Evolutionary conservation across 768 basidiomycete species (phyloP).

Genomic region (Lactarius hengduanensis): DNA sequence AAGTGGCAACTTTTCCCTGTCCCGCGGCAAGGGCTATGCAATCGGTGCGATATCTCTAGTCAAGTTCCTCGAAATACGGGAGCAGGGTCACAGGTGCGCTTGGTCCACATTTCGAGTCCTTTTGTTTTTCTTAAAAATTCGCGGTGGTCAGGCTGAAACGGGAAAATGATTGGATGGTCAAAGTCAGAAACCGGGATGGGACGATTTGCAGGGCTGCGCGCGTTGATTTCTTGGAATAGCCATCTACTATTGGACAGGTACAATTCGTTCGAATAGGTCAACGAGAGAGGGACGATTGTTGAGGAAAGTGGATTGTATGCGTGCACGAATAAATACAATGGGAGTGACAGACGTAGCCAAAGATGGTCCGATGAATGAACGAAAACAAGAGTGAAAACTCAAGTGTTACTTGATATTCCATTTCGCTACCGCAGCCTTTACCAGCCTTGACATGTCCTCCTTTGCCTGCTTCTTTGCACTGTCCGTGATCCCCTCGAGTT

Average conservation of each 20-base stretch:
- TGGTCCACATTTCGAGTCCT: not conserved
- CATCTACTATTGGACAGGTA: constrained; percentile 17
- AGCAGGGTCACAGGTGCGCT: constrained; percentile 46
- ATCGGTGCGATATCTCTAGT: constrained; percentile 69
- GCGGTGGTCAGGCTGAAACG: constrained; percentile 14
- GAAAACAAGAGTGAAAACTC: not conserved
- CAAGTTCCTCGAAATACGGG: constrained; percentile 49
- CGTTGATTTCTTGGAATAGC: constrained; percentile 23
- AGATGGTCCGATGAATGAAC: not conserved
- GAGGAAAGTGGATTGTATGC: constrained; percentile 1
- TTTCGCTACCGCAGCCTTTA: constrained; percentile 71
- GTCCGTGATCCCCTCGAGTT: constrained; percentile 72
- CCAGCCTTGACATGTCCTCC: constrained; percentile 69
- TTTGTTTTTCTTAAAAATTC: not conserved
- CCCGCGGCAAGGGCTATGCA: constrained; percentile 72
- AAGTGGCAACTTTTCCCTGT: constrained; percentile 79
- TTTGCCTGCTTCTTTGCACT: constrained; percentile 82
- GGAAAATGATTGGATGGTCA: constrained; percentile 46
- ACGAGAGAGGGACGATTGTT: constrained; percentile 10
- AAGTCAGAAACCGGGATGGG: constrained; percentile 61
- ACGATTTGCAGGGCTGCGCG: constrained; percentile 24
- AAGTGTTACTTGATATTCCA: constrained; percentile 48
- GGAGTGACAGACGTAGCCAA: constrained; percentile 10
- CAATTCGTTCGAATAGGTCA: constrained; percentile 11
- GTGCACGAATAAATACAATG: constrained; percentile 22